Percentiles rank a stretch among this genome's conserved stretches.
These are phyloP conservation scores for Candida vaughaniae DNA, from an alignment of 805 yeast genomes.

Conservation along the genomic window DNA sequence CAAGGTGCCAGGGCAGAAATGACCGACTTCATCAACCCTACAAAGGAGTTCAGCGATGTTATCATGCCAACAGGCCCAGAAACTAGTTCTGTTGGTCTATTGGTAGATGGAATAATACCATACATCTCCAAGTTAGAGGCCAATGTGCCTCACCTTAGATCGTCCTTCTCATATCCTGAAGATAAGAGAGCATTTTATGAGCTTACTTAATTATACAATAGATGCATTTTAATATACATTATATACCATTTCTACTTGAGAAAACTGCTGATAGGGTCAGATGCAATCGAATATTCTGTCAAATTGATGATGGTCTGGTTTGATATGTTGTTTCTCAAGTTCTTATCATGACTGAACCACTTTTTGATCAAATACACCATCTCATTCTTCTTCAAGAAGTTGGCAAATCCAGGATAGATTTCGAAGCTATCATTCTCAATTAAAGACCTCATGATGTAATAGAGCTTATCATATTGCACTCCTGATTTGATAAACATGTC, in stretches of 20 bases:
- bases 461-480: constrained; percentile 60
- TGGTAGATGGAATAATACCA: constrained; percentile 63
- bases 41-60: constrained; percentile 72
- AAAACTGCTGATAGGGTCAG: constrained; percentile 52
- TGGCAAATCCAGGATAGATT: constrained; percentile 45
- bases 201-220: constrained; percentile 20
- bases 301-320: constrained; percentile 45
- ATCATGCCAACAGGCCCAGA: constrained; percentile 73
- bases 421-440: constrained; percentile 60
- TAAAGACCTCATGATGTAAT: constrained; percentile 60
- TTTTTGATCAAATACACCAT: constrained; percentile 61
- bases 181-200: constrained; percentile 48
- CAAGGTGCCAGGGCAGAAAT: constrained; percentile 62
- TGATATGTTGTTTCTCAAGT: constrained; percentile 56
- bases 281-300: constrained; percentile 46
- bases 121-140: constrained; percentile 16
- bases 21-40: constrained; percentile 62
- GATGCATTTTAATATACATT: constrained; percentile 2
- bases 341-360: constrained; percentile 69
- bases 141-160: constrained; percentile 7
- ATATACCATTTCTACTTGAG: constrained; percentile 17
- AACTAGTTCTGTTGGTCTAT: constrained; percentile 51
- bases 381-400: constrained; percentile 44
- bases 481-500: constrained; percentile 66
- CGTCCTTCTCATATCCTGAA: constrained; percentile 20